Percentiles rank a stretch among this genome's conserved stretches.
Evolutionary conservation across 1,284 basidiomycete species (phyloP).

Genomic region (Porogramme epimiltina): DNA sequence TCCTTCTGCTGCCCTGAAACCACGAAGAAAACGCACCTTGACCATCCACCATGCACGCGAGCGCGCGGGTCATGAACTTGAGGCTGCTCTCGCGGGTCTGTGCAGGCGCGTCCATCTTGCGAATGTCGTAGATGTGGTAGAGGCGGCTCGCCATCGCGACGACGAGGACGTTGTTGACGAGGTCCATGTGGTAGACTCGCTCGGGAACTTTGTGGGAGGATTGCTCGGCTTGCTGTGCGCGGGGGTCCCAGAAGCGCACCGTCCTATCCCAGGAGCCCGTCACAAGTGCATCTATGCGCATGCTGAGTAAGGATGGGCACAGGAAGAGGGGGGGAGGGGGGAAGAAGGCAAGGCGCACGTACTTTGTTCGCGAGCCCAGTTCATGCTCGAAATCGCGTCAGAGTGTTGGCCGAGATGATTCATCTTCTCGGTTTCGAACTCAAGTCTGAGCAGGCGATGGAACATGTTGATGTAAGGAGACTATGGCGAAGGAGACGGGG

Average conservation of each 20-base stretch:
- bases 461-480: not conserved
- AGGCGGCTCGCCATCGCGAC: slow-evolving; percentile 89
- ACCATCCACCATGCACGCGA: slow-evolving; percentile 92
- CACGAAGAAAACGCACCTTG: slow-evolving; percentile 59
- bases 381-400: slow-evolving; percentile 66
- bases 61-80: slow-evolving; percentile 91
- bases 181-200: slow-evolving; percentile 83
- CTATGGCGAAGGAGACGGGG: slow-evolving; percentile 13
- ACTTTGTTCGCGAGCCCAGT: slow-evolving; percentile 58
- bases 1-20: not conserved
- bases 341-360: slow-evolving; percentile 24
- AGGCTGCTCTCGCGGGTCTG: slow-evolving; percentile 90
- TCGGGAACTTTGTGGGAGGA: slow-evolving; percentile 75
- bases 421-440: slow-evolving; percentile 62
- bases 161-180: slow-evolving; percentile 75
- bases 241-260: slow-evolving; percentile 86
- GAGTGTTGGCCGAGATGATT: slow-evolving; percentile 67
- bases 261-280: slow-evolving; percentile 93
- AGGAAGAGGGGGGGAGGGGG: not conserved
- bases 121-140: slow-evolving; percentile 85
- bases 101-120: slow-evolving; percentile 70
- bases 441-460: slow-evolving; percentile 45
- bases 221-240: slow-evolving; percentile 57
- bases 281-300: slow-evolving; percentile 66
- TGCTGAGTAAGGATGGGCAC: not conserved